These are phyloP conservation scores for Colletotrichum caudatum DNA, from an alignment of 2,329 filamentous ascomycete genomes.

Conservation along the genomic window DNA sequence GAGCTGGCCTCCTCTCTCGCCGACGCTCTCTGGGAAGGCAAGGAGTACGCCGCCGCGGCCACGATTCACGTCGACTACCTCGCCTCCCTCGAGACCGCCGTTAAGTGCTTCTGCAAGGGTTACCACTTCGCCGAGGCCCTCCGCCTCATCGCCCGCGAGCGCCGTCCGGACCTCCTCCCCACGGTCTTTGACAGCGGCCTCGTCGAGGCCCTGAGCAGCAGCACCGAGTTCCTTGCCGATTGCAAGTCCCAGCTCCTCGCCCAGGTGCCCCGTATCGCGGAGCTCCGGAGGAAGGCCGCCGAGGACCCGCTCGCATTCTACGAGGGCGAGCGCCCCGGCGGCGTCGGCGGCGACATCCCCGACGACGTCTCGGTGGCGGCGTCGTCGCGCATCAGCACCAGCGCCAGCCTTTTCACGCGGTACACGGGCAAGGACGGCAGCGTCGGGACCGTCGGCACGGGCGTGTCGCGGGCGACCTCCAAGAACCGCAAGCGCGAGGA, in stretches of 20 bases:
- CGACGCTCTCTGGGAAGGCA: conserved; percentile 83
- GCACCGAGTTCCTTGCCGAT: conserved; percentile 92
- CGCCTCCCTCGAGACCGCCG: conserved; percentile 74
- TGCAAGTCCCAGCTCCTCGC: conserved; percentile 87
- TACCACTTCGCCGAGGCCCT: conserved; percentile 91
- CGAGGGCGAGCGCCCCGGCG: conserved; percentile 76
- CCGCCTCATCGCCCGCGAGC: conserved; percentile 75
- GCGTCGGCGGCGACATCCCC: conserved; percentile 75
- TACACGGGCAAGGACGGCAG: conserved; percentile 81
- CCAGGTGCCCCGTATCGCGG: conserved; percentile 86
- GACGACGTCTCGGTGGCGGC: conserved; percentile 94
- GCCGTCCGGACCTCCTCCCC: conserved; percentile 71
- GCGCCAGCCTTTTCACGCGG: conserved; percentile 89
- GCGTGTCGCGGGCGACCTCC: conserved; percentile 81
- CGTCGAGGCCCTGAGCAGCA: conserved; percentile 81
- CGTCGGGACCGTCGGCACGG: conserved; percentile 76
- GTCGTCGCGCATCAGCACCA: conserved; percentile 81
- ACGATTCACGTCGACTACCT: conserved; percentile 87
- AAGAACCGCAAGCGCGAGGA: conserved; percentile 93
- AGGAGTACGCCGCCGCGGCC: conserved; percentile 85
- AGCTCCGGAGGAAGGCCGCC: conserved; percentile 83
- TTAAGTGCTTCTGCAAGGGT: conserved; percentile 85
- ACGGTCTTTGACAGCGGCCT: conserved; percentile 82
- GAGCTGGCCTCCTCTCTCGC: conserved; percentile 81
- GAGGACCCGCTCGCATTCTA: conserved; percentile 91